These are phyloP conservation scores for Lichtheimia ramosa DNA, from an alignment of 371 early-diverging fungal genomes.

Conservation along the genomic window DNA sequence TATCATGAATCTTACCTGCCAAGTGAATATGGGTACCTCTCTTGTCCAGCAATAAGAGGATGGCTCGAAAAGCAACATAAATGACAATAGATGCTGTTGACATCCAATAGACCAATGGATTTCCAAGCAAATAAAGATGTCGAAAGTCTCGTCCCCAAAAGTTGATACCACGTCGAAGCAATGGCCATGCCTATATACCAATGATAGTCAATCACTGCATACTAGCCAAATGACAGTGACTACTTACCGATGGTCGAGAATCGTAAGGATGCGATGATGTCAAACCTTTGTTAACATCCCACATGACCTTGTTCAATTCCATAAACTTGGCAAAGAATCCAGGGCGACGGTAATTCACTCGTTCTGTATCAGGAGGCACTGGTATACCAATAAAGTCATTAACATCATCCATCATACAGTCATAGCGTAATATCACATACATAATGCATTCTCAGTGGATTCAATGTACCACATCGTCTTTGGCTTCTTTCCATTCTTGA, in stretches of 20 bases:
- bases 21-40: conserved; percentile 72
- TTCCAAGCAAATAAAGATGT: conserved; percentile 96
- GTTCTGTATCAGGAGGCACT: conserved; percentile 53
- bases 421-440: conserved; percentile 34
- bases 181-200: conserved; percentile 69
- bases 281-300: conserved; percentile 85
- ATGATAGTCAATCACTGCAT: background rate
- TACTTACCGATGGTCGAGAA: conserved; percentile 68
- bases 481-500: conserved; percentile 62
- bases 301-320: conserved; percentile 88
- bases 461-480: conserved; percentile 74
- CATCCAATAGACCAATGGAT: conserved; percentile 94
- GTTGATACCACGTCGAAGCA: conserved; percentile 88
- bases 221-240: background rate
- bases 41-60: conserved; percentile 69
- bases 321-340: conserved; percentile 83
- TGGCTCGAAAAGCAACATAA: conserved; percentile 62
- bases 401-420: background rate
- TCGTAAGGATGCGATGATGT: conserved; percentile 94
- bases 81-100: conserved; percentile 62
- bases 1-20: conserved; percentile 28
- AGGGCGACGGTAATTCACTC: conserved; percentile 55
- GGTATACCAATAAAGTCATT: conserved; percentile 4
- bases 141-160: conserved; percentile 84
- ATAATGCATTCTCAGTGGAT: conserved; percentile 43